These are phyloP conservation scores for Powellomyces hirtus DNA, from an alignment of 192 early-diverging fungal species.

Conservation along the genomic window DNA sequence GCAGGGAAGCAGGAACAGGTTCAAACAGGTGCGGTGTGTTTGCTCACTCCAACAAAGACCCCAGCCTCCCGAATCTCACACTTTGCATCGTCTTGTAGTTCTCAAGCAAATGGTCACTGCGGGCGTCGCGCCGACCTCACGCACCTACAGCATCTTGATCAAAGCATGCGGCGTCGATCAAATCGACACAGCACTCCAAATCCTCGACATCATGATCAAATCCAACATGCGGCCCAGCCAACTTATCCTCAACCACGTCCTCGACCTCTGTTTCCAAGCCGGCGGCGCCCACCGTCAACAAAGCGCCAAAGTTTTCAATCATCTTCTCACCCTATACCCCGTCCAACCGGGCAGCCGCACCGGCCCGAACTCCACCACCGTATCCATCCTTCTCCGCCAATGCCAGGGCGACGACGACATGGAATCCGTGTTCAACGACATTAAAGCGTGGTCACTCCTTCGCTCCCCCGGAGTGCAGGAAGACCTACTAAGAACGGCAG, in stretches of 20 bases:
- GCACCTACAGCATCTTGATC: slow-evolving; percentile 16
- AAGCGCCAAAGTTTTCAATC: not conserved
- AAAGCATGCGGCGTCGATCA: not conserved
- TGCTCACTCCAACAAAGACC: not conserved
- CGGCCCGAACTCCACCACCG: slow-evolving; percentile 20
- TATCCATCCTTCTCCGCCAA: slow-evolving; percentile 15
- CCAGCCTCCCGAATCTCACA: not conserved
- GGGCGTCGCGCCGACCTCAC: slow-evolving; percentile 4
- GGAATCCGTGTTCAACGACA: slow-evolving; percentile 8
- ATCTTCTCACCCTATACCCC: slow-evolving; percentile 6
- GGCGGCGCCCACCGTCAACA: not conserved
- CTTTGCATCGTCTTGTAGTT: slow-evolving; percentile 1
- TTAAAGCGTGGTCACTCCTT: slow-evolving; percentile 9
- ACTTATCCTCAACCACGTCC: slow-evolving; percentile 3
- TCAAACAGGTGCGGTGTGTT: not conserved
- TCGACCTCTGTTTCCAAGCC: not conserved
- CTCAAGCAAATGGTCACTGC: slow-evolving; percentile 4
- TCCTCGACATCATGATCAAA: slow-evolving; percentile 3
- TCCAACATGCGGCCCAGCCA: slow-evolving; percentile 13
- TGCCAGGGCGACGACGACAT: slow-evolving; percentile 2
- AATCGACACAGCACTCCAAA: not conserved
- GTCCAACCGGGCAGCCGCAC: not conserved
- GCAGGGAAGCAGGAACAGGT: not conserved
- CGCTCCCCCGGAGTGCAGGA: slow-evolving; percentile 11
- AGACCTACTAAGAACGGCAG: slow-evolving; percentile 11